Percentiles rank a stretch among this genome's conserved stretches.
Evolutionary conservation across 1,284 basidiomycete species (phyloP).

Genomic region (Chalciporus sp.): DNA sequence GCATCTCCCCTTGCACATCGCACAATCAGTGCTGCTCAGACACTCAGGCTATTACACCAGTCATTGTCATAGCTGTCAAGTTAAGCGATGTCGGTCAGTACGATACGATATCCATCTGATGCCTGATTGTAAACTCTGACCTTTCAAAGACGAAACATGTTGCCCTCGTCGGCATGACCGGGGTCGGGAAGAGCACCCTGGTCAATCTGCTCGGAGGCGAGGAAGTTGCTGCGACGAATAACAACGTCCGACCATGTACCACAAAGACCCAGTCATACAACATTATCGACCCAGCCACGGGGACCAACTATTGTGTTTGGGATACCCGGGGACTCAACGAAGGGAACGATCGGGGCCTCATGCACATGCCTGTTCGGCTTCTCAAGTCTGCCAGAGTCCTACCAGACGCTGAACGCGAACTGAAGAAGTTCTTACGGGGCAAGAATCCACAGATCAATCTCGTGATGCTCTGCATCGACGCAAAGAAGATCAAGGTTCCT

Average conservation of each 20-base stretch:
- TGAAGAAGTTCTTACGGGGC: constrained; percentile 19
- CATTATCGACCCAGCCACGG: constrained; percentile 4
- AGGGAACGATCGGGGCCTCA: constrained; percentile 3
- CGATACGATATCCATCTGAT: not conserved
- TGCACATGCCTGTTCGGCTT: constrained; percentile 1
- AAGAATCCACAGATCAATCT: constrained; percentile 16
- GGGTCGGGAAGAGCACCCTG: constrained; percentile 32
- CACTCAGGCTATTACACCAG: not conserved
- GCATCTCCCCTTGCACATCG: not conserved
- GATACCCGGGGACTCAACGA: constrained; percentile 33
- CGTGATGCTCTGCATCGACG: constrained; percentile 26
- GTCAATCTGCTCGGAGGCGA: constrained; percentile 26
- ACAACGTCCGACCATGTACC: constrained; percentile 27
- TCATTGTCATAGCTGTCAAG: not conserved
- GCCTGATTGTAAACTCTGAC: constrained; percentile 3
- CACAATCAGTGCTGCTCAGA: not conserved
- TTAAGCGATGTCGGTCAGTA: constrained; percentile 22
- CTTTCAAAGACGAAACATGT: constrained; percentile 16
- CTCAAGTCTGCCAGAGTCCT: constrained; percentile 7
- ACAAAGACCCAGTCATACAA: constrained; percentile 8
- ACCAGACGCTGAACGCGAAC: constrained; percentile 20
- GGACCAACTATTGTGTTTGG: constrained; percentile 20
- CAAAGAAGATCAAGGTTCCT: constrained; percentile 16
- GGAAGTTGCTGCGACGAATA: constrained; percentile 18
- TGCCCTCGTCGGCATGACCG: constrained; percentile 27